A percentile compares a stretch with the other conserved stretches of the same genome.
phyloP scores from a whole-genome alignment of 768 basidiomycete species.

The Lentinula edodes region DNA sequence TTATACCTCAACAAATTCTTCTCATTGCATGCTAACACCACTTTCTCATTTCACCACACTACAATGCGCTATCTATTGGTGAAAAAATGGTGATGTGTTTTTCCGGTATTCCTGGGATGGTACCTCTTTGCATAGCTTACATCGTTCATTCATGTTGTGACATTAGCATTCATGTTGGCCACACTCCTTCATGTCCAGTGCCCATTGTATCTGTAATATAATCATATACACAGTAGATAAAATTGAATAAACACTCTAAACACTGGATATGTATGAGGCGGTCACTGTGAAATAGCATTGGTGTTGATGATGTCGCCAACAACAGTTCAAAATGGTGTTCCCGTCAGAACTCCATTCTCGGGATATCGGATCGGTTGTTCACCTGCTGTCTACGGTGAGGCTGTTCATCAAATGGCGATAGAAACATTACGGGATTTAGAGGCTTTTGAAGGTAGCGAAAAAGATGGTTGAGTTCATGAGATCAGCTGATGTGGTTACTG shows the following conservation, averaged over 20 bases:
- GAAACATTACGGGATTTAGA: neutral
- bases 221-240: neutral
- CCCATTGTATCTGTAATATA: neutral
- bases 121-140: conserved; percentile 7
- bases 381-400: no score
- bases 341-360: neutral
- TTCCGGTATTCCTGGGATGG: conserved; percentile 8
- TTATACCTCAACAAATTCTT: conserved; percentile 8
- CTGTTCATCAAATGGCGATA: neutral
- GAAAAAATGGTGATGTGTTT: conserved; percentile 4
- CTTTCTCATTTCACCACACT: neutral
- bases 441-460: neutral
- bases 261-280: neutral
- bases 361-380: neutral
- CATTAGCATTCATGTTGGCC: conserved; percentile 3
- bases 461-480: no score
- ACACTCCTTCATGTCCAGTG: neutral
- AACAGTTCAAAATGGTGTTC: neutral
- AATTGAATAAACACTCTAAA: neutral
- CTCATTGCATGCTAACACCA: conserved; percentile 9
- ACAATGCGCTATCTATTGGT: conserved; percentile 5
- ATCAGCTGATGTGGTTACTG: no score
- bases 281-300: neutral
- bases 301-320: neutral
- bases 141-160: neutral